Evolutionary conservation across 2,329 filamentous ascomycete species (phyloP).

Genomic region (Neonectria punicea): DNA sequence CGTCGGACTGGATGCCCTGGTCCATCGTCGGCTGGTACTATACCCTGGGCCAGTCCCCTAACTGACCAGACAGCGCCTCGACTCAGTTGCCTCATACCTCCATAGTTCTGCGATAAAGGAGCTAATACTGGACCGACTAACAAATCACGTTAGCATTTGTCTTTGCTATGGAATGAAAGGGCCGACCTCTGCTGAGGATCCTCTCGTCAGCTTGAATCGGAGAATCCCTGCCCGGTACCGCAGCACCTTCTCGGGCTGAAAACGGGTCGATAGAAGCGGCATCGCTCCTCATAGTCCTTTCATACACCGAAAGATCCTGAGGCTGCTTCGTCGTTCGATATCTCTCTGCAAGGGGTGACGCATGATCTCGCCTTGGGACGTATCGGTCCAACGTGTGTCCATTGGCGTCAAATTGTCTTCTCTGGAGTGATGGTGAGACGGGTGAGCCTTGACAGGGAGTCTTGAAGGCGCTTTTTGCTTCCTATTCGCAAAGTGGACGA

Average conservation of each 20-base stretch:
- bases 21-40: slow-evolving; percentile 68
- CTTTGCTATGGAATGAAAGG: not conserved
- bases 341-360: slow-evolving; percentile 53
- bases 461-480: slow-evolving; percentile 13
- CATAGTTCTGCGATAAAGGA: slow-evolving; percentile 37
- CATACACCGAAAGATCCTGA: slow-evolving; percentile 54
- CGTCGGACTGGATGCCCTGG: slow-evolving; percentile 73
- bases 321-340: slow-evolving; percentile 58
- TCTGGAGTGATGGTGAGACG: slow-evolving; percentile 5
- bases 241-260: slow-evolving; percentile 44
- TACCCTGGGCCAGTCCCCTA: slow-evolving; percentile 72
- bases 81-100: slow-evolving; percentile 64
- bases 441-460: not conserved
- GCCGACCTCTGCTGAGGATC: slow-evolving; percentile 28
- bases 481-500: slow-evolving; percentile 13
- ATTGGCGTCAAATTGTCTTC: slow-evolving; percentile 21
- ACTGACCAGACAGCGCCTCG: slow-evolving; percentile 80
- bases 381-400: slow-evolving; percentile 58
- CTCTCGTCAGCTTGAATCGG: slow-evolving; percentile 29
- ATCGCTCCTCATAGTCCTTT: slow-evolving; percentile 58
- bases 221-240: slow-evolving; percentile 24
- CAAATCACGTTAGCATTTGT: slow-evolving; percentile 18
- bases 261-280: slow-evolving; percentile 56
- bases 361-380: slow-evolving; percentile 55
- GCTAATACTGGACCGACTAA: slow-evolving; percentile 42